Conservation (phyloP, 257 asterid genomes). For the Apocynum venetum region DNA sequence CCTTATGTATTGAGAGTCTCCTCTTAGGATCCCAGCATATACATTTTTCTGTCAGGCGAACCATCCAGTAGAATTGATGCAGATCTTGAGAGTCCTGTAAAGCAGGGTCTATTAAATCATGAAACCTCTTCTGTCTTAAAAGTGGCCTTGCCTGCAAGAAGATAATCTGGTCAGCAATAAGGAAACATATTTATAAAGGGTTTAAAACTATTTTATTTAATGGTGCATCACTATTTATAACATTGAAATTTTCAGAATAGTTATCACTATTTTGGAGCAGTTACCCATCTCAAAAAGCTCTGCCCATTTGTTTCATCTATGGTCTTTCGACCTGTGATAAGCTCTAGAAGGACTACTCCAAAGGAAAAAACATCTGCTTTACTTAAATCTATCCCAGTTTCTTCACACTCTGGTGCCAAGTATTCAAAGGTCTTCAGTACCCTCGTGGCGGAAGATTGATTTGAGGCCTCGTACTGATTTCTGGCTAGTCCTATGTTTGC, state of each 20-base stretch:
- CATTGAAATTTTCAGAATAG: background rate
- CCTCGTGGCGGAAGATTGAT: constrained; percentile 29
- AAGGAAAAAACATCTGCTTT: constrained; percentile 58
- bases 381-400: constrained; percentile 43
- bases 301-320: constrained; percentile 44
- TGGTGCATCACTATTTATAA: background rate
- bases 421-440: constrained; percentile 48
- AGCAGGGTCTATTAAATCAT: constrained; percentile 43
- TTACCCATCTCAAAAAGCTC: constrained; percentile 60
- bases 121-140: constrained; percentile 37
- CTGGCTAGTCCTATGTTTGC: constrained; percentile 39
- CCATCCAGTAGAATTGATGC: constrained; percentile 47
- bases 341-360: constrained; percentile 55
- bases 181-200: background rate
- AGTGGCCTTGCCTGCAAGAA: constrained; percentile 52
- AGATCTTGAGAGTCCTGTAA: constrained; percentile 42
- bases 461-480: constrained; percentile 44
- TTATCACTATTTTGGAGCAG: background rate
- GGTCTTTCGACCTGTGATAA: constrained; percentile 56
- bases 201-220: background rate
- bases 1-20: constrained; percentile 51
- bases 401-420: constrained; percentile 58
- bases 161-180: background rate
- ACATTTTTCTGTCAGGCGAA: constrained; percentile 47
- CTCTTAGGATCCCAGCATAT: constrained; percentile 47